These are phyloP conservation scores for Quercus lobata DNA, from an alignment of 331 rosid genomes.

Conservation along the genomic window DNA sequence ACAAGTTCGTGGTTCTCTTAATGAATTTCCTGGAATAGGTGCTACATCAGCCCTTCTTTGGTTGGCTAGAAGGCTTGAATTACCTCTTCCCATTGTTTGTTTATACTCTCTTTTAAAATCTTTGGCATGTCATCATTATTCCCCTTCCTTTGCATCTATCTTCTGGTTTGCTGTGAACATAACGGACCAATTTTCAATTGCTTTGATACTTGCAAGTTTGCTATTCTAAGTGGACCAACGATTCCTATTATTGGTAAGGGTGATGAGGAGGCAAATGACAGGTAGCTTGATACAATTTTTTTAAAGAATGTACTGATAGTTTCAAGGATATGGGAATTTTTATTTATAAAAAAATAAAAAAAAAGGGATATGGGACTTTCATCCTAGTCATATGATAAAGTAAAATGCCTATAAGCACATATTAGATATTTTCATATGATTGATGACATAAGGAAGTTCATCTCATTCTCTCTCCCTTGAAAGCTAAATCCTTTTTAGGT, in stretches of 20 bases:
- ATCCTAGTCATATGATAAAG: neutral
- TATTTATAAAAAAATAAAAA: too few relatives aligned
- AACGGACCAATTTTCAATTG: conserved; percentile 29
- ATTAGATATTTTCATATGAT: neutral
- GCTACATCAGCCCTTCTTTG: conserved; percentile 96
- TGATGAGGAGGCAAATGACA: conserved; percentile 89
- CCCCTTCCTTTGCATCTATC: neutral
- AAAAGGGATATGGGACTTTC: conserved; percentile 7
- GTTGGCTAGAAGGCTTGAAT: conserved; percentile 79
- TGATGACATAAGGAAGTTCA: neutral
- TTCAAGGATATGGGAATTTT: conserved; percentile 11
- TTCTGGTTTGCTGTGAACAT: conserved; percentile 14
- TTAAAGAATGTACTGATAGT: neutral
- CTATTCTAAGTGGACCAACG: conserved; percentile 92
- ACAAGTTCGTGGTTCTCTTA: conserved; percentile 98
- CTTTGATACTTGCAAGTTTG: conserved; percentile 66
- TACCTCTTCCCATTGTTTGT: conserved; percentile 15
- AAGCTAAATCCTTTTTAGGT: too few relatives aligned
- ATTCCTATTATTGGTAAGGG: conserved; percentile 98
- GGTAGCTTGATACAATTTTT: conserved; percentile 42
- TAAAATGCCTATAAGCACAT: neutral
- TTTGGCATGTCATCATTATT: neutral
- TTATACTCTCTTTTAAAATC: conserved; percentile 14
- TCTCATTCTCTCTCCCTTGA: neutral
- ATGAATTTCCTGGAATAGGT: conserved; percentile 97